These are phyloP conservation scores for Cryomyces minteri DNA, from an alignment of 495 filamentous ascomycete genomes.

Conservation along the genomic window DNA sequence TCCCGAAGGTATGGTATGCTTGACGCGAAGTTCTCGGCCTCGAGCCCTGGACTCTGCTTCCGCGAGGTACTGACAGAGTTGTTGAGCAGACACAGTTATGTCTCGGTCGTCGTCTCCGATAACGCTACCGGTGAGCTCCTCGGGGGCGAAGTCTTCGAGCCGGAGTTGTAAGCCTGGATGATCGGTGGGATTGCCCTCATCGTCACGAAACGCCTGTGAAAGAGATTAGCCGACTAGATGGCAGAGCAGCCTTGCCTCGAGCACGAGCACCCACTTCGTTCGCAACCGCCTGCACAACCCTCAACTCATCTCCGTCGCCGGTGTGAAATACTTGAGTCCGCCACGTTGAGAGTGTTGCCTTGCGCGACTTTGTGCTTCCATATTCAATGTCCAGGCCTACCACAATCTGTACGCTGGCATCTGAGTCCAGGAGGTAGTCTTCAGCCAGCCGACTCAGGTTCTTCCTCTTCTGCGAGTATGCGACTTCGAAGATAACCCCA, in stretches of 20 bases:
- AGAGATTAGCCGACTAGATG: no score
- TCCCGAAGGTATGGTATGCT: no score
- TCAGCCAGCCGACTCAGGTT: conserved; percentile 14
- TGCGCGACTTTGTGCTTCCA: conserved; percentile 2
- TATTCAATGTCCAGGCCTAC: conserved; percentile 19
- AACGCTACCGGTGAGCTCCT: conserved; percentile 5
- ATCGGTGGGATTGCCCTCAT: conserved; percentile 8
- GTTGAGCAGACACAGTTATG: conserved; percentile 4
- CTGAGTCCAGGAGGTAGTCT: conserved; percentile 17
- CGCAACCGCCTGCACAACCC: no score
- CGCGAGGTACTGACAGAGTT: background rate
- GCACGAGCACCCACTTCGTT: no score
- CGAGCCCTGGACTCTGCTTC: background rate
- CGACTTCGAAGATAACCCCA: conserved; percentile 19
- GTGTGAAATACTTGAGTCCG: no score
- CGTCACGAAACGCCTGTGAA: conserved; percentile 10
- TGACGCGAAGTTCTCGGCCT: no score
- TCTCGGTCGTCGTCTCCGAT: conserved; percentile 4
- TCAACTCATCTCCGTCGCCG: no score
- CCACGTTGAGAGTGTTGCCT: no score
- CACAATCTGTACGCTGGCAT: conserved; percentile 16
- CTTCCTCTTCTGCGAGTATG: conserved; percentile 20
- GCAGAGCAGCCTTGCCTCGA: no score
- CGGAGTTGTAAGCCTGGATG: conserved; percentile 10
- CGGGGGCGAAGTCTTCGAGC: conserved; percentile 6